Percentiles rank a stretch among this genome's conserved stretches.
Conservation (phyloP, 441 rosid species). For the Melastoma candidum region DNA sequence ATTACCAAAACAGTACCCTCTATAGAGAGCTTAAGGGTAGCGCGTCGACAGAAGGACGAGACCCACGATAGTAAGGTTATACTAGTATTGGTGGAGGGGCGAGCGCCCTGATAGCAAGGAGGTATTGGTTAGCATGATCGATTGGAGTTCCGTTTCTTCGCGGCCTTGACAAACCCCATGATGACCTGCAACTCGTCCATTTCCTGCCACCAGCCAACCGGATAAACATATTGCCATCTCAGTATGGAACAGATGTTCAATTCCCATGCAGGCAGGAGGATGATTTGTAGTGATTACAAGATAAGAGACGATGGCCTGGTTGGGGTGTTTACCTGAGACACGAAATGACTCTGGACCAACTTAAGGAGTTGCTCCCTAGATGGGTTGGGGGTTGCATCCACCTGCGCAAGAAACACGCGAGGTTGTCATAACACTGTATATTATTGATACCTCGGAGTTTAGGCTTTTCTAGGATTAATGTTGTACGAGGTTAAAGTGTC, state of each 20-base stretch:
- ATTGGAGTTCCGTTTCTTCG: conserved; percentile 33
- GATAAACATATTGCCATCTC: background rate
- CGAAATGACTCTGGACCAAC: conserved; percentile 82
- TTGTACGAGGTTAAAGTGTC: conserved; percentile 89
- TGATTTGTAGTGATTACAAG: too few relatives aligned
- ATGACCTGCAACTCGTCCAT: conserved; percentile 98
- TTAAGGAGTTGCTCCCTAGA: conserved; percentile 77
- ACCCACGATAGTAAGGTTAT: too few relatives aligned
- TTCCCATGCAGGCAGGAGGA: too few relatives aligned
- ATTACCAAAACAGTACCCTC: too few relatives aligned
- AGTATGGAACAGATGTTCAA: too few relatives aligned
- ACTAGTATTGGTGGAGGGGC: background rate
- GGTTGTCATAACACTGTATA: background rate
- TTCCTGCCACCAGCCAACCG: conserved; percentile 31
- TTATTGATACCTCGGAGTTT: too few relatives aligned
- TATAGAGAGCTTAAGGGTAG: too few relatives aligned
- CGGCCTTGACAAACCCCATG: conserved; percentile 85
- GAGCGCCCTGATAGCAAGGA: background rate
- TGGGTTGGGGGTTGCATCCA: conserved; percentile 75
- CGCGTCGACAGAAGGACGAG: too few relatives aligned
- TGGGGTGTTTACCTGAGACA: conserved; percentile 59
- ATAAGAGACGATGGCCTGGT: too few relatives aligned
- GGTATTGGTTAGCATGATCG: conserved; percentile 27
- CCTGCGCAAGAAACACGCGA: conserved; percentile 22
- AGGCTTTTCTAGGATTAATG: too few relatives aligned